Conservation (phyloP, 352 stramenopile genomes). For the Pythium plurisporium region DNA sequence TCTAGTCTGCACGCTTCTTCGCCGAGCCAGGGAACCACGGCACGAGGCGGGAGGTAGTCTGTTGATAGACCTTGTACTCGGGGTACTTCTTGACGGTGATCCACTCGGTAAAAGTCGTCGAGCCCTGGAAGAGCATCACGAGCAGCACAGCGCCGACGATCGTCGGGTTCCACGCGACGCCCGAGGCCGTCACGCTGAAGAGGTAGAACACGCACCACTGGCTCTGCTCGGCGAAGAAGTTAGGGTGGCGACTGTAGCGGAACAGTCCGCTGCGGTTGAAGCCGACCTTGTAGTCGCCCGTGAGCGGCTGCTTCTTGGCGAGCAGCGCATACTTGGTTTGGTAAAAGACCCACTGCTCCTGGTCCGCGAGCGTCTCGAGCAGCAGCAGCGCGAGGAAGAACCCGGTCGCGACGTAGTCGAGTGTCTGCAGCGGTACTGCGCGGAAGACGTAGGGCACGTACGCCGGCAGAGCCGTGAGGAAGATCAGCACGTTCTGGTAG, state of each 20-base stretch:
- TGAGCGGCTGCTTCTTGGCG: constrained; percentile 50
- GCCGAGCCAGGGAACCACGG: constrained; percentile 39
- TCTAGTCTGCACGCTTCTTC: constrained; percentile 20
- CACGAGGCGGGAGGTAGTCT: constrained; percentile 54
- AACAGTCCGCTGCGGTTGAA: constrained; percentile 89
- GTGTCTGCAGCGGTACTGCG: constrained; percentile 37
- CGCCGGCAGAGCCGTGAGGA: constrained; percentile 69
- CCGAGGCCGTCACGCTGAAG: constrained; percentile 72
- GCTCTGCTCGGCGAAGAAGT: constrained; percentile 89
- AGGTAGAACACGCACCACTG: constrained; percentile 91
- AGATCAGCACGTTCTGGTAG: constrained; percentile 88
- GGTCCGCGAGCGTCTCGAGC: constrained; percentile 87
- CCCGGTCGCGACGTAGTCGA: constrained; percentile 57
- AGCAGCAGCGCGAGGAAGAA: constrained; percentile 70
- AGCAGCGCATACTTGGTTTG: constrained; percentile 74
- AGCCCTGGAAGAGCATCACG: constrained; percentile 88
- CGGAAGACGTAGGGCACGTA: constrained; percentile 60
- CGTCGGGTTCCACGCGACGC: constrained; percentile 64
- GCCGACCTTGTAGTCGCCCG: constrained; percentile 58
- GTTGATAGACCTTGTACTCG: constrained; percentile 85
- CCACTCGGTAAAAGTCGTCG: constrained; percentile 85
- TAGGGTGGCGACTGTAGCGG: constrained; percentile 90
- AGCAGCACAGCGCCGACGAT: constrained; percentile 75
- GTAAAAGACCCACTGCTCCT: constrained; percentile 92
- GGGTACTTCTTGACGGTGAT: constrained; percentile 89